Evolutionary conservation across 2,329 filamentous ascomycete genomes (phyloP).

Genomic region (Cadophora sp.): DNA sequence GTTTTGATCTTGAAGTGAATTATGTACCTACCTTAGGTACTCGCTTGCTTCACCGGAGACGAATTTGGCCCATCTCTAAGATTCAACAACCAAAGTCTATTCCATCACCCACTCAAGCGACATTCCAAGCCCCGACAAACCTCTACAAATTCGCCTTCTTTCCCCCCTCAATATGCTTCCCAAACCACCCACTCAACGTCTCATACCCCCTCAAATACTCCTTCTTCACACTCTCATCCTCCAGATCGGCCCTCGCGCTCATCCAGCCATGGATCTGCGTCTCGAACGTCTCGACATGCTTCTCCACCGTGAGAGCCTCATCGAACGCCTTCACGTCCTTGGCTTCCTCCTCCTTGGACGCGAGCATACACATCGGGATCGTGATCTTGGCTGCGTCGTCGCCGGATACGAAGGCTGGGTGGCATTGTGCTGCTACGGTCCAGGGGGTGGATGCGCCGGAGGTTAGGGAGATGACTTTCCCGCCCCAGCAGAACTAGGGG

Average conservation of each 20-base stretch:
- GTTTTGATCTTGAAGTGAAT: too few species aligned
- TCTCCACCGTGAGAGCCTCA: constrained; percentile 49
- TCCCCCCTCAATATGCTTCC: constrained; percentile 43
- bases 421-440: constrained; percentile 55
- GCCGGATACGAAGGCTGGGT: constrained; percentile 68
- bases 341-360: constrained; percentile 66
- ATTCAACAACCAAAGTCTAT: too few species aligned
- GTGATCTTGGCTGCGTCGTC: constrained; percentile 65
- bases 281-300: constrained; percentile 55
- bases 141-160: not conserved
- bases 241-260: constrained; percentile 56
- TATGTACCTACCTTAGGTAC: too few species aligned
- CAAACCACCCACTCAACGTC: constrained; percentile 50
- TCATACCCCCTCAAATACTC: constrained; percentile 57
- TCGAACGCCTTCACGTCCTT: constrained; percentile 52
- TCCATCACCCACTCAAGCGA: not conserved
- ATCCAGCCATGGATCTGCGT: constrained; percentile 63
- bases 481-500: constrained; percentile 40
- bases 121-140: not conserved
- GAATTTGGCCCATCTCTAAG: too few species aligned
- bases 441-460: constrained; percentile 49
- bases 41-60: too few species aligned
- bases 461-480: constrained; percentile 36
- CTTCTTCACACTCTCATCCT: constrained; percentile 51
- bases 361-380: constrained; percentile 66